Evolutionary conservation across 768 basidiomycete genomes (phyloP), one percentile per base, ranked within the genome.

Genomic region (Termitomyces sp.): DNA sequence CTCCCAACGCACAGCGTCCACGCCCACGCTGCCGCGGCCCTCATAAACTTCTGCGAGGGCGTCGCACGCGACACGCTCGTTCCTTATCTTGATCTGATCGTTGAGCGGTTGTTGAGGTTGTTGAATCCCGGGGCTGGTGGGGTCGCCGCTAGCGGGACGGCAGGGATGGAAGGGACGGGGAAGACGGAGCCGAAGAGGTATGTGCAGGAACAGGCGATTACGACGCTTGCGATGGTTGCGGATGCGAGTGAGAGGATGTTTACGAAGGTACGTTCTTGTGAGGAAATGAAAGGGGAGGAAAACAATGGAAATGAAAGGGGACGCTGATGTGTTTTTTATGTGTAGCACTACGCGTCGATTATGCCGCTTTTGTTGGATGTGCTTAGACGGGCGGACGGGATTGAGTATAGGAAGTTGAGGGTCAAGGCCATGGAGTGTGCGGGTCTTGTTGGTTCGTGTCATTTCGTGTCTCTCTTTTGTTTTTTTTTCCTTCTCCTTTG

Each of bases 391-490:
- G 88, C 89, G 11, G 87, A 86, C 47, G 83, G 84, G 6, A 70
- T 81, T 0, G 86, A 88, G 55, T 87, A 90, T 70, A 77, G 81
- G 31, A 88, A 86, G 69, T 68, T 95, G 55, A 79, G 90, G 29
- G 83, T 86, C 45, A 92, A 94, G 69, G 91, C 92, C 0, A 94
- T 96, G 91, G 94, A 96, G 69, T 94, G 93, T 71, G 92, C 91
- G 0, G 91, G 91, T 8, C 76, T 94, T 25, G 89, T 93, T 62
- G 93, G 93, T 93, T 45, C 17, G 84, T 72, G 14, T 10, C 55
- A 25, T 25, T 25, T 25, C 25, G 25, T 25, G 25, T 40, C 38
- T 40, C 4, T 40, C 38, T 42, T 42, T 17, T 6, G 15, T 40
- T 40, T 40, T 14, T 40, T 37, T 10, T 10, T 37, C 10, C 5